A percentile compares a stretch with the other conserved stretches of the same genome.
These are phyloP conservation scores for Naumovozyma castellii DNA, from an alignment of 805 yeast species.

Conservation along the genomic window DNA sequence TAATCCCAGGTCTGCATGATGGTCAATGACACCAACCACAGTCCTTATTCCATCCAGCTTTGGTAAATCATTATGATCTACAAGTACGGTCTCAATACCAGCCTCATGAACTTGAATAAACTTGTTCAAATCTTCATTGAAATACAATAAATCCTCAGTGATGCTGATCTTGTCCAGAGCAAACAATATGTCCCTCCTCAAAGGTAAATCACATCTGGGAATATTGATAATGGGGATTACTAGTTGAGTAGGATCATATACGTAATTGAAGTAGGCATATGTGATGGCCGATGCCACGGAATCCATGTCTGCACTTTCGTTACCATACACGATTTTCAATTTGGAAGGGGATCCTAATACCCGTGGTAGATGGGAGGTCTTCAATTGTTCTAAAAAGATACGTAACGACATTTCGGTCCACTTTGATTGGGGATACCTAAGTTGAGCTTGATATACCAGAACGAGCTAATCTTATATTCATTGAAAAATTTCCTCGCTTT, in stretches of 20 bases:
- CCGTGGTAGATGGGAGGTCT: not conserved
- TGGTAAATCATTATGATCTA: constrained; percentile 66
- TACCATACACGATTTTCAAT: constrained; percentile 40
- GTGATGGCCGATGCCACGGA: constrained; percentile 71
- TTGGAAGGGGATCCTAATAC: not conserved
- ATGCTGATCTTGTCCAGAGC: constrained; percentile 43
- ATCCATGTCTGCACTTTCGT: constrained; percentile 84
- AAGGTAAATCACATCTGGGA: constrained; percentile 48
- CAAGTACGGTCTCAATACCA: constrained; percentile 44
- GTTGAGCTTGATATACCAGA: too few relatives aligned
- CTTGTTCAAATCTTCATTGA: constrained; percentile 53
- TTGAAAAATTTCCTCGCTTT: too few relatives aligned
- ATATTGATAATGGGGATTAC: constrained; percentile 72
- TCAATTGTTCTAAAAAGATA: constrained; percentile 3
- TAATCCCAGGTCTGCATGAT: constrained; percentile 64
- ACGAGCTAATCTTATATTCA: too few relatives aligned
- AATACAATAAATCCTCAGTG: constrained; percentile 42
- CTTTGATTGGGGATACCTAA: too few relatives aligned
- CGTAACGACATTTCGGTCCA: constrained; percentile 3
- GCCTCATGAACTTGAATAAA: constrained; percentile 5
- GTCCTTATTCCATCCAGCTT: constrained; percentile 16
- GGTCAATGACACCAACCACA: constrained; percentile 68
- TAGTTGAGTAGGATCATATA: constrained; percentile 21
- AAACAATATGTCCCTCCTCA: constrained; percentile 62
- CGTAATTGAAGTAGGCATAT: constrained; percentile 47